Base-by-base conservation (phyloP, 192 early-diverging fungal genomes). In the Backusella morwellensis region DNA sequence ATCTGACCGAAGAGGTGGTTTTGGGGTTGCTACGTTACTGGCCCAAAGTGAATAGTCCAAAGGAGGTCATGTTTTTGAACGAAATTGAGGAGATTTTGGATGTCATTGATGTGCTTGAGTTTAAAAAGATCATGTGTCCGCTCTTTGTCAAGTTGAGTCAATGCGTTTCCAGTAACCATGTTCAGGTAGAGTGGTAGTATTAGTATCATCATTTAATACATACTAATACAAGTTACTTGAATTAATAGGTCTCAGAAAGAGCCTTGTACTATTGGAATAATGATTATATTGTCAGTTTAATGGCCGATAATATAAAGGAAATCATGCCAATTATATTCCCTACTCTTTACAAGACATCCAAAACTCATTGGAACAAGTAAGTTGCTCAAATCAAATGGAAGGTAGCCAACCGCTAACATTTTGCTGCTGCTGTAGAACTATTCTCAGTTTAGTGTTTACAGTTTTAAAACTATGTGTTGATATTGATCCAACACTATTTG, bases 31-130 rank as follows among this genome's bases (percentile, higher is more conserved):
- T 97, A 74, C 90, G 95, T 50, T 96, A 87, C 81, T 97, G 96
- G 96, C 96, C 96, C 71, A 97, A 96, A 84, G 92, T 96, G 36
- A 97, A 97, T 85, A 93, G 92, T 73, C 93, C 95, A 34, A 97
- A 97, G 81, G 96, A 97, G 82, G 93, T 97, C 78, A 96, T 97
- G 95, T 97, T 95, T 81, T 83, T 97, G 76, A 93, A 93, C 84
- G 96, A 97, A 82, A 81, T 96, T 52, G 96, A 97, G 77, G 94
- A 95, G 54, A 96, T 97, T 44, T 81, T 97, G 86, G 93, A 95
- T 81, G 89, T 94, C 4, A 92, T 95, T 69, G 94, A 97, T 74
- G 93, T 93, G 1, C 81, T 86, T 59, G 92, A 96, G 83, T 97
- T 96, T 80, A 86, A 91, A 29, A 90, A 89, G 44, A 80, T 97